Evolutionary conservation across 257 asterid genomes (phyloP).

Genomic region (Gentiana dahurica): DNA sequence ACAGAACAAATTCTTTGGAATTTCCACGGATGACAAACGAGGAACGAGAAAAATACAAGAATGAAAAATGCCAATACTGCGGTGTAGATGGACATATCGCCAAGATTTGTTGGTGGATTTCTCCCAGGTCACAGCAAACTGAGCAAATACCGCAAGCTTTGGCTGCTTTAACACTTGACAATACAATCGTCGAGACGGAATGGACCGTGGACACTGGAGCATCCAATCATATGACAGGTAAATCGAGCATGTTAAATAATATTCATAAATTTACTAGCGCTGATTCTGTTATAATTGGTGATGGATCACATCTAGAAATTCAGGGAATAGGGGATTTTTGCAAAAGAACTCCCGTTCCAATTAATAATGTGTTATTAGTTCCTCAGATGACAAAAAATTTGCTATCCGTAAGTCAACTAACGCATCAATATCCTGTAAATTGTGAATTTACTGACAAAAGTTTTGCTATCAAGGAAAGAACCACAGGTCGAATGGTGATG

Average conservation of each 20-base stretch:
- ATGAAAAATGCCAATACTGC: not conserved
- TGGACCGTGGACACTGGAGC: not conserved
- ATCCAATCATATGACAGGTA: constrained; percentile 1
- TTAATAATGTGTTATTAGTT: not conserved
- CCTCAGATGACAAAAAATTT: too few relatives aligned
- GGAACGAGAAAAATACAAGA: not conserved
- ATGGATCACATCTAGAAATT: not conserved
- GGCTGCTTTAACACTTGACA: not conserved
- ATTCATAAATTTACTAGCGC: not conserved
- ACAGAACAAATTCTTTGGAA: not conserved
- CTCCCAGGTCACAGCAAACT: not conserved
- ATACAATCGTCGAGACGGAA: not conserved
- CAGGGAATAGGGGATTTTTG: too few relatives aligned
- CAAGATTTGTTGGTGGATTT: not conserved
- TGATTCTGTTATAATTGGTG: not conserved
- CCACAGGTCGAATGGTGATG: not conserved
- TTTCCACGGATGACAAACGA: not conserved
- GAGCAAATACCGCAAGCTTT: not conserved
- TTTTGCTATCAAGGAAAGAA: not conserved
- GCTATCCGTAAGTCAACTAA: not conserved
- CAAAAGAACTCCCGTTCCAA: not conserved
- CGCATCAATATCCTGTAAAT: not conserved
- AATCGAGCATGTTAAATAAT: not conserved
- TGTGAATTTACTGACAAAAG: not conserved
- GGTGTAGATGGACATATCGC: not conserved